Base-by-base conservation (phyloP, 495 filamentous ascomycete genomes). In the Penicillium riverlandense region DNA sequence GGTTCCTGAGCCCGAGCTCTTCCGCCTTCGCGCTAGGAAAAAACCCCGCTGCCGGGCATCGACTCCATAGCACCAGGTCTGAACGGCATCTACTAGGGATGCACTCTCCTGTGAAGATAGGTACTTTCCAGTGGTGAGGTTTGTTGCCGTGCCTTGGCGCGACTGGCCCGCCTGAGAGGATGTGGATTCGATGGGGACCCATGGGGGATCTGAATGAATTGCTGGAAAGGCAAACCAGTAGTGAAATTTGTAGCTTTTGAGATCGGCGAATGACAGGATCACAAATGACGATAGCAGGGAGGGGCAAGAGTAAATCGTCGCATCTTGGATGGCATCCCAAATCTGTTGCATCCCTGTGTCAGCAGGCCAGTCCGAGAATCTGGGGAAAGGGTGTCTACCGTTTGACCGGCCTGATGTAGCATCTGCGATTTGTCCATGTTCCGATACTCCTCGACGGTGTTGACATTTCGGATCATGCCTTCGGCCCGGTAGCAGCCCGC, bases 171-270 rank as follows among this genome's bases (percentile, higher is more conserved):
- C 28, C 6, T 10, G n/a, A n/a, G 49, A 42, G n/a, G 44, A 31
- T 6, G 34, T 36, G 16, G 57, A 32, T 9, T 44, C 32, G 5
- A 61, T 41, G 8, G 65, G 64, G 48, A 78, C 79, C 92, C 92
- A 98, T 12, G 75, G 68, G 8, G 88, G 85, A 43, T 90, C 82
- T 0, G 94, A 91, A 64, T 90, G 88, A 16, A 98, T 72, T 36
- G 92, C 88, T 11, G 92, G 92, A 57, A 92, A 98, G 1, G 80
- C 92, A 62, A 96, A 96, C 79, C 90, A 90, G 63, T 96, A 95
- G 22, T 82, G 85, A 53, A 97, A 96, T 42, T 77, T 84, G 67
- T 96, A 96, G 58, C 90, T 95, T 67, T 98, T 98, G 15, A 98
- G 73, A 61, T 97, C 88, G 37, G 92, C 91, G 62, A 88, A 98